phyloP scores from a whole-genome alignment of 2,329 filamentous ascomycete species.

The Podosphaera aphanis region DNA sequence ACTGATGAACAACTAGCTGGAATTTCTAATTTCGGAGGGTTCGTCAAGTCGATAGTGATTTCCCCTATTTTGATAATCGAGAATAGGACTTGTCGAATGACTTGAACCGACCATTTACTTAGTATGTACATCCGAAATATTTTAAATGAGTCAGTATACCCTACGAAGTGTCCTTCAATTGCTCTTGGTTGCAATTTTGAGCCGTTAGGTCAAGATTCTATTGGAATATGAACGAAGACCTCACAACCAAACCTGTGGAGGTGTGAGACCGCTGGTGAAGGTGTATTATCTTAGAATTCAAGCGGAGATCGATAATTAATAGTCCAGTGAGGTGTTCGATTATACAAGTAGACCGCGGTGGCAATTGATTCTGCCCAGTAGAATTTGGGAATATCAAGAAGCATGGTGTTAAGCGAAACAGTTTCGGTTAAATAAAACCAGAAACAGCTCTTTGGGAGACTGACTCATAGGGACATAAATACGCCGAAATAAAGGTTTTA shows the following conservation, averaged over 20 bases:
- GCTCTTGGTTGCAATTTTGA: not conserved
- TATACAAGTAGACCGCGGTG: constrained; percentile 1
- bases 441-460: no score
- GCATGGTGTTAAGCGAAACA: not conserved
- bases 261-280: not conserved
- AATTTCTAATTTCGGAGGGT: not conserved
- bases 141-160: not conserved
- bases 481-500: no score
- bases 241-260: not conserved
- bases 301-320: constrained; percentile 1
- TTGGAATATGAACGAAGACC: not conserved
- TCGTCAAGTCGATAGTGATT: not conserved
- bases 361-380: constrained; percentile 1
- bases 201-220: not conserved
- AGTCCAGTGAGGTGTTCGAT: not conserved
- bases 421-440: no score
- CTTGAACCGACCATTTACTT: not conserved
- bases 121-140: not conserved
- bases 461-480: no score
- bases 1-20: not conserved
- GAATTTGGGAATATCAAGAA: not conserved
- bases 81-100: not conserved
- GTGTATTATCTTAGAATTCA: constrained; percentile 1
- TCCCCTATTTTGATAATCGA: not conserved
- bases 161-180: not conserved